phyloP scores from a whole-genome alignment of 2,329 filamentous ascomycete species.

The Myriosclerotinia curreyana region DNA sequence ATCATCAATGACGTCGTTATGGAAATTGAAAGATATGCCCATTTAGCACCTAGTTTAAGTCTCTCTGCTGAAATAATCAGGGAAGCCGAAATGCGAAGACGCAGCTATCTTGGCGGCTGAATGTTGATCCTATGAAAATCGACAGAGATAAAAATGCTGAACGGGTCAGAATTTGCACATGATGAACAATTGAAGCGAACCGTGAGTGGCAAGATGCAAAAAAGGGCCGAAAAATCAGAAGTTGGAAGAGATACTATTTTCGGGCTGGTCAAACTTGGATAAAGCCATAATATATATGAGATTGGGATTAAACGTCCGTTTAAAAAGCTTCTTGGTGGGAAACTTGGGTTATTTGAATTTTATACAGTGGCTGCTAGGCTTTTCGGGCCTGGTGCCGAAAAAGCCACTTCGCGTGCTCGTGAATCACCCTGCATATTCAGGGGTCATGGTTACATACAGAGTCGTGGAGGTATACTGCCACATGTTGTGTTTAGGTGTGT shows the following conservation, averaged over 20 bases:
- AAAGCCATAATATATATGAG: constrained; percentile 11
- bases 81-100: constrained; percentile 71
- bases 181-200: background rate
- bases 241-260: background rate
- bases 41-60: constrained; percentile 71
- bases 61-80: constrained; percentile 77
- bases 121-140: background rate
- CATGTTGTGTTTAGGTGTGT: constrained; percentile 1
- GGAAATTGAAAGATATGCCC: constrained; percentile 71
- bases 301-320: background rate
- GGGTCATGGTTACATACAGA: background rate
- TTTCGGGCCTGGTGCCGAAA: constrained; percentile 11
- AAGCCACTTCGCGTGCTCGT: background rate
- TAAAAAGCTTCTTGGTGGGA: background rate
- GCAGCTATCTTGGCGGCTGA: constrained; percentile 52
- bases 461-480: background rate
- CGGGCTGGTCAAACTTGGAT: background rate
- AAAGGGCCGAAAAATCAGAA: constrained; percentile 7
- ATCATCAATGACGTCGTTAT: constrained; percentile 76
- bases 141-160: background rate
- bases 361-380: constrained; percentile 3
- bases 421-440: constrained; percentile 2
- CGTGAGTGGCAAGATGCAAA: constrained; percentile 1
- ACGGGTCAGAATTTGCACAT: background rate
- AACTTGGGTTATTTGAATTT: background rate